These are phyloP conservation scores for Purpureocillium lavendulum DNA, from an alignment of 2,329 filamentous ascomycete genomes.

Conservation along the genomic window DNA sequence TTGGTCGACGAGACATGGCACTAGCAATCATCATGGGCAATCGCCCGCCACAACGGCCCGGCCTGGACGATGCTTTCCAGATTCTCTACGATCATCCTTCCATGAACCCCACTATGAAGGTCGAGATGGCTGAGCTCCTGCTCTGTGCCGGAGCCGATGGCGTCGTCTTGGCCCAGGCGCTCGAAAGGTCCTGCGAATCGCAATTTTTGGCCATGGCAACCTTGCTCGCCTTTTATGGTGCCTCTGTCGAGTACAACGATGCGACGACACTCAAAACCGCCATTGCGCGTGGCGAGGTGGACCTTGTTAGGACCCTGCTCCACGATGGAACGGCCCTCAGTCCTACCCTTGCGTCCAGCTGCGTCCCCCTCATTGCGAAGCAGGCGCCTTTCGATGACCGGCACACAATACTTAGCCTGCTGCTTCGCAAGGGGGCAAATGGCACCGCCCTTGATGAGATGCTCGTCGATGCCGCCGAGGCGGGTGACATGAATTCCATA, in stretches of 20 bases:
- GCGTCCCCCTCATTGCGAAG: constrained; percentile 39
- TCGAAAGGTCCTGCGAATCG: constrained; percentile 38
- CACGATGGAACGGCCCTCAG: constrained; percentile 33
- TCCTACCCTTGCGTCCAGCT: constrained; percentile 38
- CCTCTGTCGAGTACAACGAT: constrained; percentile 45
- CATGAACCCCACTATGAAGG: constrained; percentile 38
- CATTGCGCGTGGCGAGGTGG: constrained; percentile 33
- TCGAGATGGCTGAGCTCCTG: constrained; percentile 45
- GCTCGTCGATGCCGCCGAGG: constrained; percentile 39
- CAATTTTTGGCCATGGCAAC: constrained; percentile 46
- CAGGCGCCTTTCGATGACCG: constrained; percentile 36
- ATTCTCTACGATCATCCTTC: constrained; percentile 36
- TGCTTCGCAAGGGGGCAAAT: constrained; percentile 42
- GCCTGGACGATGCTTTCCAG: constrained; percentile 42
- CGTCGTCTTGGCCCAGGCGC: constrained; percentile 35
- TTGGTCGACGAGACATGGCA: constrained; percentile 43
- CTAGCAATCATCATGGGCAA: constrained; percentile 46
- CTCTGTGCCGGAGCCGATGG: constrained; percentile 51
- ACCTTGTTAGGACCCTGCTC: constrained; percentile 39
- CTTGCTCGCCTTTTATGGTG: constrained; percentile 44
- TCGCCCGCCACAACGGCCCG: constrained; percentile 38
- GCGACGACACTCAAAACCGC: constrained; percentile 40
- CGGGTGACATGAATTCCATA: constrained; percentile 37
- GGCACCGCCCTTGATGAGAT: constrained; percentile 39
- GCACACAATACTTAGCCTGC: constrained; percentile 30